Evolutionary conservation across 148 eudicot species (phyloP).

Genomic region (Rhododendron henanense): DNA sequence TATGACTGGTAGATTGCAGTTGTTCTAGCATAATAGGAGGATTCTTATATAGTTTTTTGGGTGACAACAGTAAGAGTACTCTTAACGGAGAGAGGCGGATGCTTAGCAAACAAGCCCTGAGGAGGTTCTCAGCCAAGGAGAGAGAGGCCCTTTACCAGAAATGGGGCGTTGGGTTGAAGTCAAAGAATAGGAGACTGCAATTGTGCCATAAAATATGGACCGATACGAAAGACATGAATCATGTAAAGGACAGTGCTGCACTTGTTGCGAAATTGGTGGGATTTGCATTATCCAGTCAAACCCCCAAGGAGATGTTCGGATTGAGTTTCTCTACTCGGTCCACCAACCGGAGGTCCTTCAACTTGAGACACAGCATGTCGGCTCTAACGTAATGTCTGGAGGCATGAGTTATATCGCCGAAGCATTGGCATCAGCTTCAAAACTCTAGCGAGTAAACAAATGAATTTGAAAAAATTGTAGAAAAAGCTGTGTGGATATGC

Average conservation of each 20-base stretch:
- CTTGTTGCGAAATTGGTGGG: conserved; percentile 76
- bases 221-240: conserved; percentile 58
- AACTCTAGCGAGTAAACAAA: background rate
- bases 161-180: conserved; percentile 68
- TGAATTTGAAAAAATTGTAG: no score
- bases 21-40: background rate
- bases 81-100: conserved; percentile 71
- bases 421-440: background rate
- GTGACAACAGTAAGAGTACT: conserved; percentile 44
- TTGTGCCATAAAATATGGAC: conserved; percentile 57
- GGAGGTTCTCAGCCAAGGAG: conserved; percentile 54
- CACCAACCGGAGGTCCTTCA: conserved; percentile 44
- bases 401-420: background rate
- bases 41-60: background rate
- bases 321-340: conserved; percentile 46
- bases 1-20: background rate
- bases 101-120: conserved; percentile 58
- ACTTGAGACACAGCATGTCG: conserved; percentile 33
- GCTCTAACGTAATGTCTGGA: background rate
- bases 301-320: conserved; percentile 83
- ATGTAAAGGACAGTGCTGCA: conserved; percentile 66
- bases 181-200: conserved; percentile 72
- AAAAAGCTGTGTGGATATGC: background rate
- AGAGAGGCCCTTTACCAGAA: conserved; percentile 57
- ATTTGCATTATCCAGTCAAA: conserved; percentile 45